phyloP scores from a whole-genome alignment of 83 land plant species.

The Thuja plicata region DNA sequence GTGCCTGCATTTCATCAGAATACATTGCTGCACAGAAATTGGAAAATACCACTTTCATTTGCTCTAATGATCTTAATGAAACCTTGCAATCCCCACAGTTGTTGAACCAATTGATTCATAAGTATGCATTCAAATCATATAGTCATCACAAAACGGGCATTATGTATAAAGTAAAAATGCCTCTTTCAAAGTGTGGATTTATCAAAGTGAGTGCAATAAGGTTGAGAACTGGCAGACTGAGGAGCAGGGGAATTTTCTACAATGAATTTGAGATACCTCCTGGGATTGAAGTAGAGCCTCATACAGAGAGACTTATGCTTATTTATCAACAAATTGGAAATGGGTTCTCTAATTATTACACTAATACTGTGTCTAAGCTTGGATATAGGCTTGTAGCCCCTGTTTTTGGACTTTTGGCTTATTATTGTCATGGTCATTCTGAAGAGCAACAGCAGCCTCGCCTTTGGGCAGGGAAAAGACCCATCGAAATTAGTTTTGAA shows the following conservation, averaged over 20 bases:
- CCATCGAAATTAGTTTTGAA: slow-evolving; percentile 24
- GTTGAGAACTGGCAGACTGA: slow-evolving; percentile 30
- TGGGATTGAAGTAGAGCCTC: slow-evolving; percentile 17
- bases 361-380: slow-evolving; percentile 14
- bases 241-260: slow-evolving; percentile 29
- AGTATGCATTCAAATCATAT: slow-evolving; percentile 6
- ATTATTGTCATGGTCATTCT: slow-evolving; percentile 22
- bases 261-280: slow-evolving; percentile 35
- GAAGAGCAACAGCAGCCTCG: slow-evolving; percentile 5
- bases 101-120: neutral
- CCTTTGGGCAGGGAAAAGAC: slow-evolving; percentile 17
- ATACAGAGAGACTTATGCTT: slow-evolving; percentile 29
- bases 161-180: neutral
- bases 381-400: slow-evolving; percentile 15
- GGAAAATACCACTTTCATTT: neutral
- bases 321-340: slow-evolving; percentile 45
- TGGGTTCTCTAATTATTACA: slow-evolving; percentile 32
- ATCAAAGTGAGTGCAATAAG: slow-evolving; percentile 17
- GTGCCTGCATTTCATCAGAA: neutral
- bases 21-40: neutral
- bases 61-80: neutral
- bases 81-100: neutral
- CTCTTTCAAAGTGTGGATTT: neutral
- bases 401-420: slow-evolving; percentile 37
- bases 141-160: neutral